These are phyloP conservation scores for Bothriochloa decipiens DNA, from an alignment of 176 grass and related monocot species.

Conservation along the genomic window DNA sequence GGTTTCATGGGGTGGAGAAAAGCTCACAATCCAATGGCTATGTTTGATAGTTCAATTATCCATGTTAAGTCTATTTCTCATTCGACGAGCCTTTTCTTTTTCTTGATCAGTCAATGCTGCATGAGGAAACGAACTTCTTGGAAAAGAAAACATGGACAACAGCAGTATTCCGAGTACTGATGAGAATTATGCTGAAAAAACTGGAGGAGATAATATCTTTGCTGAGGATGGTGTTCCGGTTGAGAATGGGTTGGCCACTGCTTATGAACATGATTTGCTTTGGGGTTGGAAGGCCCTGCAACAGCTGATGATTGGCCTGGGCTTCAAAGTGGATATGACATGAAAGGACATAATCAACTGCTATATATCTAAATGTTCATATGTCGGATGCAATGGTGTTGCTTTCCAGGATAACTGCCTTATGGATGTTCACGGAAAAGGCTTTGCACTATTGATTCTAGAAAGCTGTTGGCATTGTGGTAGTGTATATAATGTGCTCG, in stretches of 20 bases:
- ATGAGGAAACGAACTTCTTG: slow-evolving; percentile 6
- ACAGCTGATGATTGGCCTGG: slow-evolving; percentile 50
- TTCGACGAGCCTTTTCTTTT: not conserved
- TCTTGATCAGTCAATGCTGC: slow-evolving; percentile 27
- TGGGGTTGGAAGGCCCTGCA: slow-evolving; percentile 67
- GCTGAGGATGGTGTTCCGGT: slow-evolving; percentile 35
- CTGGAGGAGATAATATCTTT: not conserved
- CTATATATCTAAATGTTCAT: not conserved
- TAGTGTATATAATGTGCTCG: slow-evolving; percentile 27
- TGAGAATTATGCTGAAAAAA: slow-evolving; percentile 22
- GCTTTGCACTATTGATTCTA: slow-evolving; percentile 11
- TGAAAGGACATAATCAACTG: slow-evolving; percentile 40
- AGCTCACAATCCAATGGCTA: not conserved
- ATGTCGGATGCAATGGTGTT: not conserved
- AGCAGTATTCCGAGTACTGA: not conserved
- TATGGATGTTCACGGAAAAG: slow-evolving; percentile 29
- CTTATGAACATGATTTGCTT: slow-evolving; percentile 50
- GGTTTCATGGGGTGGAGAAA: not conserved
- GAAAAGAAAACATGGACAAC: slow-evolving; percentile 2
- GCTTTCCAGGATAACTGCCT: slow-evolving; percentile 4
- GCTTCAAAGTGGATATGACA: slow-evolving; percentile 51
- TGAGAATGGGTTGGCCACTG: slow-evolving; percentile 26
- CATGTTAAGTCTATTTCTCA: not conserved
- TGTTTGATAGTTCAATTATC: not conserved
- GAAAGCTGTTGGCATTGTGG: not conserved